Evolutionary conservation across 768 basidiomycete species (phyloP), one percentile per base, ranked within the genome.

Genomic region (Agaricus blazei): DNA sequence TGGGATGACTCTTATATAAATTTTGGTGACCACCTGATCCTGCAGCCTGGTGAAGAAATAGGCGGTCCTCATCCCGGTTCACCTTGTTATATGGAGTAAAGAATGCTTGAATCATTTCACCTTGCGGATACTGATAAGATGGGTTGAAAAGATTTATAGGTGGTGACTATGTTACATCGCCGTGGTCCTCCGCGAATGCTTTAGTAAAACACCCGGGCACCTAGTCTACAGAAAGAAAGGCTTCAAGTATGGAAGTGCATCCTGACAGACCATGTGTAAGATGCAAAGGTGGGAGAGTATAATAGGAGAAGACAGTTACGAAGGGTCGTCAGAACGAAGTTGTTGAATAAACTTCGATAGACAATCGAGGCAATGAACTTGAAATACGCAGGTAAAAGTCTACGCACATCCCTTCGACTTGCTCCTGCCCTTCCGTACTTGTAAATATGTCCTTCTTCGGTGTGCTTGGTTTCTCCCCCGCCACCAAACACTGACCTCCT

Each of bases 321-420:
- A 36, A 19, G 19, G 19, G 19, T 19, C 1, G 6, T 56, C 54
- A 86, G 69, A 86, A 84, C 44, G 84, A 77, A 23, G 91, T 88
- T 48, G 92, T 95, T 61, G 93, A 92, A 70, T 95, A 93, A 42
- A 98, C 93, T 74, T 98, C 96, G 68, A 98, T 98, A 48, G 43
- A 97, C 92, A 70, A 97, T 96, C 50, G 90, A 93, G 9, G 93
- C 93, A 67, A 98, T 97, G 73, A 98, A 98, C 80, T 98, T 99
- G 75, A n/a, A n/a, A n/a, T n/a, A n/a, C n/a, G n/a, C 51, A 97
- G 82, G 70, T 98, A 98, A 72, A 97, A 97, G 70, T 99, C 97
- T 42, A 99, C 97, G 34, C 95, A 80, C 81, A 99, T 87, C 36
- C 94, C 95, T 64, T 94, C 93, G 12, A 83, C 74, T 42, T 88